Conservation (phyloP, 1,284 basidiomycete species). For the Cutaneotrichosporon curvatum region DNA sequence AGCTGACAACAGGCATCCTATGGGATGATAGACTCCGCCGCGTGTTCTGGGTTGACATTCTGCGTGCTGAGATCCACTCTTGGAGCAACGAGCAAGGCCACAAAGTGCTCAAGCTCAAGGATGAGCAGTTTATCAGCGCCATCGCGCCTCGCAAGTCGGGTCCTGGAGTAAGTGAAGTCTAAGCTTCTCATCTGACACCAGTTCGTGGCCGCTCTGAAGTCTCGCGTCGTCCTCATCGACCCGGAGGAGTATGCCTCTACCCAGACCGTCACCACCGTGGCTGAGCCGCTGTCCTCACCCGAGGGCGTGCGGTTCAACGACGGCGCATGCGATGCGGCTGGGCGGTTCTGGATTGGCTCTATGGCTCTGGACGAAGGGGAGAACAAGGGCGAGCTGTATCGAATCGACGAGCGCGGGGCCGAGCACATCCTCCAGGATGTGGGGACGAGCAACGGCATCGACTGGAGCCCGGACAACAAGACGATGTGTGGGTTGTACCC, state of each 20-base stretch:
- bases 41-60: conserved; percentile 43
- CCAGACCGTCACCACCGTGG: conserved; percentile 8
- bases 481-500: conserved; percentile 35
- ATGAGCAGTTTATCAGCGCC: conserved; percentile 28
- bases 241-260: background rate
- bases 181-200: conserved; percentile 9
- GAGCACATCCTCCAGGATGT: conserved; percentile 27
- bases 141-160: conserved; percentile 27
- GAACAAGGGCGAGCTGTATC: conserved; percentile 28
- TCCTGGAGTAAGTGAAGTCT: conserved; percentile 24
- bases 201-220: conserved; percentile 13
- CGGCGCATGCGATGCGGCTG: conserved; percentile 38
- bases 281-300: conserved; percentile 19
- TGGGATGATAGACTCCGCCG: conserved; percentile 37
- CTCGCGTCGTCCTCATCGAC: conserved; percentile 14
- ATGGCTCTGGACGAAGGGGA: conserved; percentile 22
- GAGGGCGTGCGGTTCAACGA: conserved; percentile 42
- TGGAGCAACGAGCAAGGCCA: conserved; percentile 27
- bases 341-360: conserved; percentile 35
- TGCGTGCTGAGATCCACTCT: conserved; percentile 32
- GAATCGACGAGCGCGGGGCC: conserved; percentile 29
- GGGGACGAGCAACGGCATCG: conserved; percentile 41
- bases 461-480: conserved; percentile 39
- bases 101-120: conserved; percentile 32
- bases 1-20: conserved; percentile 28